Conservation (phyloP, 805 yeast genomes). For the Starmerella stellata region DNA sequence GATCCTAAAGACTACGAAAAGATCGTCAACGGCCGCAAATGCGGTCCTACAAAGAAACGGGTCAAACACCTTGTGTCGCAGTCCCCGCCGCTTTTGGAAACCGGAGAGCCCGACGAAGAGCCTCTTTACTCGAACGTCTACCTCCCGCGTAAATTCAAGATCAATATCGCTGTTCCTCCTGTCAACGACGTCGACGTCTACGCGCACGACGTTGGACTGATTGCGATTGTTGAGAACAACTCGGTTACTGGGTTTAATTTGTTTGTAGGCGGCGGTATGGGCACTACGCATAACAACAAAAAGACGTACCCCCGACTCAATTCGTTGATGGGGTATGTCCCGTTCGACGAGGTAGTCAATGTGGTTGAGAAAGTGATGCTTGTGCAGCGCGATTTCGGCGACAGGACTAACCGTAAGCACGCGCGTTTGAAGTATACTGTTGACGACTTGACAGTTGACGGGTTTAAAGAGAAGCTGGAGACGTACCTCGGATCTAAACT, state of each 20-base stretch:
- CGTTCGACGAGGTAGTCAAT: slow-evolving; percentile 46
- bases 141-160: slow-evolving; percentile 87
- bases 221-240: slow-evolving; percentile 53
- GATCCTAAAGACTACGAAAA: slow-evolving; percentile 52
- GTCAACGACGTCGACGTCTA: slow-evolving; percentile 92
- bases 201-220: slow-evolving; percentile 84
- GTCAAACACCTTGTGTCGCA: slow-evolving; percentile 67
- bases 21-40: slow-evolving; percentile 45
- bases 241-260: slow-evolving; percentile 67
- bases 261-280: slow-evolving; percentile 97
- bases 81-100: slow-evolving; percentile 31
- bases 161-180: slow-evolving; percentile 89
- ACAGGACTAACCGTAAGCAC: slow-evolving; percentile 88
- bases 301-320: slow-evolving; percentile 95
- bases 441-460: slow-evolving; percentile 83
- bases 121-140: slow-evolving; percentile 77
- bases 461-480: slow-evolving; percentile 63
- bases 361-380: slow-evolving; percentile 86
- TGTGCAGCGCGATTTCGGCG: slow-evolving; percentile 89
- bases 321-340: slow-evolving; percentile 60
- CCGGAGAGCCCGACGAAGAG: slow-evolving; percentile 50
- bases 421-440: slow-evolving; percentile 94
- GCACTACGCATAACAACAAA: slow-evolving; percentile 88
- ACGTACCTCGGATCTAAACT: slow-evolving; percentile 62
- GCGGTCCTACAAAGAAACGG: slow-evolving; percentile 50